Evolutionary conservation across 371 early-diverging fungal species (phyloP).

Genomic region (Rhizopus stolonifer): DNA sequence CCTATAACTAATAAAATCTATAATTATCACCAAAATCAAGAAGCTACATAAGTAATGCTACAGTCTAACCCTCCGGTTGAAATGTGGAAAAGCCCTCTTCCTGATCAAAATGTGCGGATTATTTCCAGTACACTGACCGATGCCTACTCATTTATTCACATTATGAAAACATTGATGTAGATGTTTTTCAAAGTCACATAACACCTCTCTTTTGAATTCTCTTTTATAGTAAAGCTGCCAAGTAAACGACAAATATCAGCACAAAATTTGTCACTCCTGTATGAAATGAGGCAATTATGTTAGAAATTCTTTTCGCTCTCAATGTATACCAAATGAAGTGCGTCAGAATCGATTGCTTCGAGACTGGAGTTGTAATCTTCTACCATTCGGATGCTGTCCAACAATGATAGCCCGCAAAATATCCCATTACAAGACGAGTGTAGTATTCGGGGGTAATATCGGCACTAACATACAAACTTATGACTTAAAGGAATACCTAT

Average conservation of each 20-base stretch:
- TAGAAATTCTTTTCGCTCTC: not conserved
- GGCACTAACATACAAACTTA: no score
- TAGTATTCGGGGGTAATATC: no score
- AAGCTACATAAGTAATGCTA: not conserved
- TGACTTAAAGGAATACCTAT: no score
- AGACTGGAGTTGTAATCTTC: not conserved
- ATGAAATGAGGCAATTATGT: slow-evolving; percentile 1
- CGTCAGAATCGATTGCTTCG: not conserved
- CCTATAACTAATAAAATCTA: no score
- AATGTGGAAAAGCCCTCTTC: not conserved
- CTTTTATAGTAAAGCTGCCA: slow-evolving; percentile 1
- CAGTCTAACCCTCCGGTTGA: not conserved
- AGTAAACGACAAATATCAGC: not conserved
- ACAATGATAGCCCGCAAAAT: not conserved
- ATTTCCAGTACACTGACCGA: slow-evolving; percentile 1
- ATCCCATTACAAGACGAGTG: not conserved
- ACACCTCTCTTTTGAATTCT: not conserved
- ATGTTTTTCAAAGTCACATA: not conserved
- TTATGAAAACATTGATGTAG: not conserved
- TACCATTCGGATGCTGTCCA: not conserved
- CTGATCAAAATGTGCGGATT: not conserved
- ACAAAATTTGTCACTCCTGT: not conserved
- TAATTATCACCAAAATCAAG: no score
- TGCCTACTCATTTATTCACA: not conserved
- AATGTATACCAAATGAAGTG: not conserved